Percentiles rank a stretch among this genome's conserved stretches.
Conservation (phyloP, 2,329 filamentous ascomycete species). For the Stagonosporopsis vannaccii region DNA sequence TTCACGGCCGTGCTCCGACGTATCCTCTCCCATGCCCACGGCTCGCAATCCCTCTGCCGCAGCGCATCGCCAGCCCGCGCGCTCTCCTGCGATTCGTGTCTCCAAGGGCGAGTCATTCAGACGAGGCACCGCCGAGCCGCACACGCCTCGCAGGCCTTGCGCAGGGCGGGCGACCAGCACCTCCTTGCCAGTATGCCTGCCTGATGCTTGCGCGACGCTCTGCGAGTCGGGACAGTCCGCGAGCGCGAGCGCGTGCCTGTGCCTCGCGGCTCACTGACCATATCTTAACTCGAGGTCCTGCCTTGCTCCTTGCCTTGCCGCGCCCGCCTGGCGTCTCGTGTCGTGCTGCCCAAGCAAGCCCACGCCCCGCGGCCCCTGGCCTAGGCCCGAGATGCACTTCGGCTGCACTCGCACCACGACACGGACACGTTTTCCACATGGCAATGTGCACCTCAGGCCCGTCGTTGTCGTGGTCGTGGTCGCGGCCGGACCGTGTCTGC, state of each 20-base stretch:
- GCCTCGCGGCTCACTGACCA: constrained; percentile 32
- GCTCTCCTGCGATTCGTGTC: constrained; percentile 12
- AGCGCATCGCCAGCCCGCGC: background rate
- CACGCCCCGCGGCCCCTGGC: constrained; percentile 13
- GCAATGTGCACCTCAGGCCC: constrained; percentile 4
- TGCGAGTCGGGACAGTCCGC: constrained; percentile 30
- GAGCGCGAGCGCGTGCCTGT: constrained; percentile 25
- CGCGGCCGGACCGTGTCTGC: background rate
- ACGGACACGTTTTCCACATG: constrained; percentile 6
- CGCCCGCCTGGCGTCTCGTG: background rate
- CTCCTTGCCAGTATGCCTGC: constrained; percentile 18
- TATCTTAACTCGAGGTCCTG: constrained; percentile 28
- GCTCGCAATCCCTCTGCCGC: background rate
- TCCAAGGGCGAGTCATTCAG: constrained; percentile 17
- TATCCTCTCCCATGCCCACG: background rate
- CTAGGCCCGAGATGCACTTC: constrained; percentile 8
- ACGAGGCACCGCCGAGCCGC: constrained; percentile 21
- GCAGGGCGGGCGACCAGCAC: constrained; percentile 18
- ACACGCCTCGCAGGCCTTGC: background rate
- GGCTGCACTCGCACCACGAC: background rate
- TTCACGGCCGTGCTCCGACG: background rate
- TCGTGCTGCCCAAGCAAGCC: background rate
- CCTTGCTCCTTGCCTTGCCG: background rate
- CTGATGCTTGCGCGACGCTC: constrained; percentile 22
- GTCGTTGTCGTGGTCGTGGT: background rate